Conservation (phyloP, 495 filamentous ascomycete species). For the Penicillium roqueforti region DNA sequence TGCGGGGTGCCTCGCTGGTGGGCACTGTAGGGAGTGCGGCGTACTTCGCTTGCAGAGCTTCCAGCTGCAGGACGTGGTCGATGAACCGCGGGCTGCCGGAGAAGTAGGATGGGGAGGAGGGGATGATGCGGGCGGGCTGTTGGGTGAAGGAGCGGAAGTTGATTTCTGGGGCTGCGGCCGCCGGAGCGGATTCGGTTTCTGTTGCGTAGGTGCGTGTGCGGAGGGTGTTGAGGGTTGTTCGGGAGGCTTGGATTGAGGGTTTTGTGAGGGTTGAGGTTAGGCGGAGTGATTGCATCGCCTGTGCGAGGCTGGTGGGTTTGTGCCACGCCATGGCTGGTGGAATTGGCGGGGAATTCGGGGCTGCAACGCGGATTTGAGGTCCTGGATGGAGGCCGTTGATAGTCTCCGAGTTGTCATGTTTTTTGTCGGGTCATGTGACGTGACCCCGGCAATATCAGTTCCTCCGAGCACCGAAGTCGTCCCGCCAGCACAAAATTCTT, state of each 20-base stretch:
- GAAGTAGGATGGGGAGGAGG: slow-evolving; percentile 89
- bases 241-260: slow-evolving; percentile 7
- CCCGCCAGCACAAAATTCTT: slow-evolving; percentile 38
- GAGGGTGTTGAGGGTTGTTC: slow-evolving; percentile 10
- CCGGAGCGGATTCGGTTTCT: slow-evolving; percentile 14
- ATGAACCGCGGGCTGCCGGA: slow-evolving; percentile 78
- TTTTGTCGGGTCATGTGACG: slow-evolving; percentile 19
- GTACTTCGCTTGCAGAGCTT: slow-evolving; percentile 65
- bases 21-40: slow-evolving; percentile 64
- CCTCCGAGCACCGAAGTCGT: slow-evolving; percentile 3
- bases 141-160: slow-evolving; percentile 32
- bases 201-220: slow-evolving; percentile 31
- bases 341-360: slow-evolving; percentile 1
- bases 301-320: slow-evolving; percentile 35
- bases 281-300: slow-evolving; percentile 39
- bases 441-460: slow-evolving; percentile 3
- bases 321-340: slow-evolving; percentile 33
- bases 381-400: slow-evolving; percentile 2
- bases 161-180: slow-evolving; percentile 43
- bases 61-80: slow-evolving; percentile 73
- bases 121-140: slow-evolving; percentile 64
- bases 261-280: slow-evolving; percentile 20
- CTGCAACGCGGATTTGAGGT: background rate
- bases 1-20: slow-evolving; percentile 60
- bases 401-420: slow-evolving; percentile 10